A percentile compares a stretch with the other conserved stretches of the same genome.
These are phyloP conservation scores for Rhynchosporium secalis DNA, from an alignment of 2,329 filamentous ascomycete species.

Conservation along the genomic window DNA sequence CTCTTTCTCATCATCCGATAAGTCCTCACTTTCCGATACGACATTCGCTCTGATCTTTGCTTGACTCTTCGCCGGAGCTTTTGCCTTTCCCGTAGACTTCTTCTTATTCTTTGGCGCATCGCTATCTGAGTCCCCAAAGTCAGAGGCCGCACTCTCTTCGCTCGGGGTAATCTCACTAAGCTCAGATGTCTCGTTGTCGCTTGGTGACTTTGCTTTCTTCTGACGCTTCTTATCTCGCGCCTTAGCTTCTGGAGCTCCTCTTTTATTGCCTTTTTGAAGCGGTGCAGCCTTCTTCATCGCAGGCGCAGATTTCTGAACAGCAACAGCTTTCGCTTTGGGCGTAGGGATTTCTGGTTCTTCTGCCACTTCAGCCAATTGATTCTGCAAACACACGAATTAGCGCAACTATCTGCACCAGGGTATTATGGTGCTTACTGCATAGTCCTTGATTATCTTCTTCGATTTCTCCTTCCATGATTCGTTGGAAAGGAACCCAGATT, in stretches of 20 bases:
- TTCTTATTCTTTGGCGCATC: constrained; percentile 23
- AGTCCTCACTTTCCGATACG: constrained; percentile 29
- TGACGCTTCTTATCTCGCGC: constrained; percentile 37
- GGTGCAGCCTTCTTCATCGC: constrained; percentile 45
- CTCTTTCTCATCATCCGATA: constrained; percentile 20
- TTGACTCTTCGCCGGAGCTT: constrained; percentile 15
- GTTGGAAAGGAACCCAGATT: constrained; percentile 51
- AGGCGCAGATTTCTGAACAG: constrained; percentile 44
- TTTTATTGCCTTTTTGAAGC: constrained; percentile 39
- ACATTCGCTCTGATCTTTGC: constrained; percentile 25
- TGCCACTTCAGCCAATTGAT: constrained; percentile 25
- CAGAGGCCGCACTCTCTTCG: constrained; percentile 21
- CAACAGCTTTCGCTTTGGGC: constrained; percentile 18
- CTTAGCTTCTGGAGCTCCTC: constrained; percentile 45
- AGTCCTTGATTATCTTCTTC: constrained; percentile 56
- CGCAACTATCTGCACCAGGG: background rate
- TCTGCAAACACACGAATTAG: constrained; percentile 17
- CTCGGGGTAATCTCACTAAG: constrained; percentile 13
- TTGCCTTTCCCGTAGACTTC: constrained; percentile 19
- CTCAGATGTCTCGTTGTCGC: constrained; percentile 27
- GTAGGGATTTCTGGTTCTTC: constrained; percentile 13
- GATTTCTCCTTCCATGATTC: constrained; percentile 58
- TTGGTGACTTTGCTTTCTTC: constrained; percentile 36
- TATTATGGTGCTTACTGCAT: constrained; percentile 48
- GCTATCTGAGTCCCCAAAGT: constrained; percentile 22